Base-by-base conservation (phyloP, 176 grass and related monocot species). In the Eragrostis curvula region DNA sequence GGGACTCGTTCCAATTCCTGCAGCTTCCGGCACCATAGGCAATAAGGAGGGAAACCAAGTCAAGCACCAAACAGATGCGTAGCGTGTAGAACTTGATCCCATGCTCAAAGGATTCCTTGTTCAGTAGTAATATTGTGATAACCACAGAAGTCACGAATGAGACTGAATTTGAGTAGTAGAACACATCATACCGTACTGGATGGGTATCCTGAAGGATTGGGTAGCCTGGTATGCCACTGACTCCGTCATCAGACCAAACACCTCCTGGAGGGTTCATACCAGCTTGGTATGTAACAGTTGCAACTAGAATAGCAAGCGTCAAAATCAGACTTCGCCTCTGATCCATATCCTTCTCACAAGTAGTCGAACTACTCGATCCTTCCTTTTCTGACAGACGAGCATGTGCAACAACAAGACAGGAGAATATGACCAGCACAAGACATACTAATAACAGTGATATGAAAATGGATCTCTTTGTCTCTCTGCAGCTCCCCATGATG, bases 121-220 rank as follows among this genome's bases (percentile, higher is more conserved):
- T 88, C 55, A 88, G 65, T 27, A 88, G 79, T 21, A 88, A 7
- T 78, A 88, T 78, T 42, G 79, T 88, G 79, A 71, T 52, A 18
- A 65, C 79, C 6, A 88, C 65, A 12, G 86, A 83, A 2, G 79
- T 70, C 66, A 88, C 72, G 0, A 88, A 83, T 3, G 86, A 83
- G 25, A 71, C 13, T 83, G 86, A 82, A 32, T 88, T 88, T 53
- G 79, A 88, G 55, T 88, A 88, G 67, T 77, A 88, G 73, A 88
- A 88, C 24, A 83, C 73, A 71, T 72, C 66, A 47, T 83, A 88
- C 0, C 79, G 79, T 14, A 65, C 78, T 10, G 12, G 21, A 63
- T 65, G 66, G 24, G 7, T 83, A 21, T 78, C 20, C 45, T 55
- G 65, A 70, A 88, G 86, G 73, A 88, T 56, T 6, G 79, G 86